These are phyloP conservation scores for Podila epicladia DNA, from an alignment of 192 early-diverging fungal species.

Conservation along the genomic window DNA sequence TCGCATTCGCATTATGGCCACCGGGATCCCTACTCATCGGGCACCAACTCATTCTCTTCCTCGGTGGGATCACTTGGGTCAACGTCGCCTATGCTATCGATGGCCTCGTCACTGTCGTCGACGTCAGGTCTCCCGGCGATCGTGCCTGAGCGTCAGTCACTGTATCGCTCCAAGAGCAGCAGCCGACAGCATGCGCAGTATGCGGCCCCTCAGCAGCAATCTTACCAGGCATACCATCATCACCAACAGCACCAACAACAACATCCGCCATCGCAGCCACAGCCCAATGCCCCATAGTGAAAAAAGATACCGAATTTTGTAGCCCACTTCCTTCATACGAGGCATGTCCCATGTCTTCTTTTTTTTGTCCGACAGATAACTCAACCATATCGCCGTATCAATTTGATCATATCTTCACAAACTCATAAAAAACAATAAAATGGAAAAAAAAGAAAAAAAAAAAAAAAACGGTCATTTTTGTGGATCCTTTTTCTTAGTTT, in stretches of 20 bases:
- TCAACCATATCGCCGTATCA: not conserved
- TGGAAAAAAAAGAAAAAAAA: not conserved
- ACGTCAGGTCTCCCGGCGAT: constrained; percentile 42
- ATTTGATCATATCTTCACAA: not conserved
- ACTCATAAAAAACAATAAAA: no score
- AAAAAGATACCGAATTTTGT: no score
- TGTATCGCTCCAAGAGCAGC: constrained; percentile 49
- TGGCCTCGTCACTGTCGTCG: constrained; percentile 44
- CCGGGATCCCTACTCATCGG: constrained; percentile 26
- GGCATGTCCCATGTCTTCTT: no score
- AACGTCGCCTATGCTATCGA: constrained; percentile 45
- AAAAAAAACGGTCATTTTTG: not conserved
- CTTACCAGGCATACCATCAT: constrained; percentile 5
- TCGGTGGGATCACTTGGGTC: constrained; percentile 38
- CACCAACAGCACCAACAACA: constrained; percentile 3
- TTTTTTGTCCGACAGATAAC: no score
- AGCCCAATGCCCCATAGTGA: no score
- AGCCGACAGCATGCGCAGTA: constrained; percentile 38
- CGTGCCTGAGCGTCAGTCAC: constrained; percentile 42
- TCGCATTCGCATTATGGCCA: constrained; percentile 1
- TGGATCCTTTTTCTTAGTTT: not conserved
- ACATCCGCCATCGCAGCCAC: constrained; percentile 3
- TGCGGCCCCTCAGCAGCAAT: constrained; percentile 4
- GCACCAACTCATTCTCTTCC: constrained; percentile 40
- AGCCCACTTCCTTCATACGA: no score